A percentile compares a stretch with the other conserved stretches of the same genome.
Evolutionary conservation across 2,329 filamentous ascomycete genomes (phyloP).

Genomic region (Botrytis medusae): DNA sequence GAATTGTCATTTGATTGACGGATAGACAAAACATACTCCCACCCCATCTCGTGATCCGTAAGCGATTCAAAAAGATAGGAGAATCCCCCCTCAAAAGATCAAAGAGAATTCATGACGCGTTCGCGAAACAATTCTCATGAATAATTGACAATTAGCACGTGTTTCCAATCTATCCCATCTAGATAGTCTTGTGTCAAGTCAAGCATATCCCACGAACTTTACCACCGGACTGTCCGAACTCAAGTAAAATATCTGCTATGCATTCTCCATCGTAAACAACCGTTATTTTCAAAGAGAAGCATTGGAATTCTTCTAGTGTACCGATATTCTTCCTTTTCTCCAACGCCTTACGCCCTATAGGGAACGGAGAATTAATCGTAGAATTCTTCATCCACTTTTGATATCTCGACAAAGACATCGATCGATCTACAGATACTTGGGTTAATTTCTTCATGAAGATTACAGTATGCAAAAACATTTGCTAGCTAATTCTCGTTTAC

Average conservation of each 20-base stretch:
- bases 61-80: background rate
- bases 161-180: background rate
- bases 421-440: background rate
- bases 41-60: background rate
- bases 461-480: background rate
- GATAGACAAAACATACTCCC: background rate
- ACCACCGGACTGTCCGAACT: background rate
- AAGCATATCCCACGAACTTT: background rate
- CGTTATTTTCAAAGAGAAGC: background rate
- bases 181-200: background rate
- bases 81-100: background rate
- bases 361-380: background rate
- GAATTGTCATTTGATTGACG: background rate
- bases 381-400: background rate
- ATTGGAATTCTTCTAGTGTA: background rate
- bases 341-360: background rate
- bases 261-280: background rate
- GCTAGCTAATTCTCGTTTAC: background rate
- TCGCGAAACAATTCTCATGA: background rate
- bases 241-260: background rate
- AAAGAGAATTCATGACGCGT: background rate
- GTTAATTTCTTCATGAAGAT: background rate
- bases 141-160: background rate
- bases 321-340: background rate
- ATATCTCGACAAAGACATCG: background rate